These are phyloP conservation scores for Acorus gramineus DNA, from an alignment of 106 monocot species.

Conservation along the genomic window DNA sequence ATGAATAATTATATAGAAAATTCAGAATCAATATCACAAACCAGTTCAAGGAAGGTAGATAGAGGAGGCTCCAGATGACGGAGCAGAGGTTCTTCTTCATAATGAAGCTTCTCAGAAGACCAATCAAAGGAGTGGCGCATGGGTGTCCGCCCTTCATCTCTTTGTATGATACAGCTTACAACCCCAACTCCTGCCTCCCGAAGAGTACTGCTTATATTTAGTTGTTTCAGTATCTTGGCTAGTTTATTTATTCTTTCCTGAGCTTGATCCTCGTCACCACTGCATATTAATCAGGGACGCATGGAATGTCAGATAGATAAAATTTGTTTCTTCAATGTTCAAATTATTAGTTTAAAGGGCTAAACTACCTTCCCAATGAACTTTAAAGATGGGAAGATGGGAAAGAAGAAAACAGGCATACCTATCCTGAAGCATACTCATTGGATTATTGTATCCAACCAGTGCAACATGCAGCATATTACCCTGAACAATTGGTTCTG, in stretches of 20 bases:
- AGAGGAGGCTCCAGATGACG: slow-evolving; percentile 98
- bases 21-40: slow-evolving; percentile 11
- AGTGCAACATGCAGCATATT: slow-evolving; percentile 95
- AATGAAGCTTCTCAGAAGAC: slow-evolving; percentile 63
- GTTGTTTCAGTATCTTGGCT: slow-evolving; percentile 83
- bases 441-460: slow-evolving; percentile 92
- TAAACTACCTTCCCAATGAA: too few species aligned
- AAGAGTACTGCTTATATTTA: slow-evolving; percentile 43
- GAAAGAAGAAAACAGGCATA: slow-evolving; percentile 10
- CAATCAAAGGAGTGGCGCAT: slow-evolving; percentile 97
- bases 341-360: too few species aligned
- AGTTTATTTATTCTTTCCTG: slow-evolving; percentile 93
- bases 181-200: slow-evolving; percentile 52
- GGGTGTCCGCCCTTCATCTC: slow-evolving; percentile 92
- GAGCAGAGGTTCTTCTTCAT: slow-evolving; percentile 85
- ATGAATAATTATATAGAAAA: neutral
- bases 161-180: slow-evolving; percentile 94
- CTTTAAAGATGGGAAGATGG: too few species aligned
- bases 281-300: slow-evolving; percentile 14
- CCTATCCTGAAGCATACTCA: slow-evolving; percentile 98
- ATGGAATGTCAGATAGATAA: neutral
- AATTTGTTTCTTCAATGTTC: too few species aligned
- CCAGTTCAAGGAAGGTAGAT: slow-evolving; percentile 97
- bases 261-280: slow-evolving; percentile 99
- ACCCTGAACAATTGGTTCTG: slow-evolving; percentile 31